Evolutionary conservation across 2,329 filamentous ascomycete genomes (phyloP).

Genomic region (Lomentospora prolificans): DNA sequence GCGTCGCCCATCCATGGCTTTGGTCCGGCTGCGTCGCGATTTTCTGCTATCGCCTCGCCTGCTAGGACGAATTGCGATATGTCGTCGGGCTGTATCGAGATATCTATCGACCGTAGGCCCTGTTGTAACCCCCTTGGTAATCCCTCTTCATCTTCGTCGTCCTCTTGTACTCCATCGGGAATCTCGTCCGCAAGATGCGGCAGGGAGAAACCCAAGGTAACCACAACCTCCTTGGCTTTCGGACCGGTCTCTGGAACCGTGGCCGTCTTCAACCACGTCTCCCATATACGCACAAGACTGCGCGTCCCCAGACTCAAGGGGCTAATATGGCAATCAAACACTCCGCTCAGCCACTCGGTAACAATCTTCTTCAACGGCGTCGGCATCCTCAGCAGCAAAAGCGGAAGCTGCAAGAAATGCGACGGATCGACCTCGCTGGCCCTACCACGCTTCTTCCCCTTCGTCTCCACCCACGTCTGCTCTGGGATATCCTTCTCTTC

Average conservation of each 20-base stretch:
- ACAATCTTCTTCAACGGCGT: constrained; percentile 38
- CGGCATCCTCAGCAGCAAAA: constrained; percentile 47
- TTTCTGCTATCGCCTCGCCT: constrained; percentile 21
- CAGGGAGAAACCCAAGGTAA: constrained; percentile 42
- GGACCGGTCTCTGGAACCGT: constrained; percentile 21
- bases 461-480: background rate
- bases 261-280: constrained; percentile 36
- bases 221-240: constrained; percentile 33
- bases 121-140: constrained; percentile 11
- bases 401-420: constrained; percentile 37
- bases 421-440: background rate
- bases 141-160: constrained; percentile 12
- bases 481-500: background rate
- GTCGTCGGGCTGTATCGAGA: constrained; percentile 40
- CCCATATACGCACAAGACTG: constrained; percentile 39
- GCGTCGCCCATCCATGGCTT: constrained; percentile 21
- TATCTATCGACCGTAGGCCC: constrained; percentile 35
- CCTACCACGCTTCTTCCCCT: background rate
- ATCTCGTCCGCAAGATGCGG: constrained; percentile 16
- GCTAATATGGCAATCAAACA: constrained; percentile 47
- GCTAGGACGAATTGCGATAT: constrained; percentile 33
- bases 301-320: constrained; percentile 39
- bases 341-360: constrained; percentile 38
- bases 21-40: constrained; percentile 6
- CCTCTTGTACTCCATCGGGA: constrained; percentile 11